These are phyloP conservation scores for Pneumocystis sp. DNA, from an alignment of 1,139 yeast species.

Conservation along the genomic window DNA sequence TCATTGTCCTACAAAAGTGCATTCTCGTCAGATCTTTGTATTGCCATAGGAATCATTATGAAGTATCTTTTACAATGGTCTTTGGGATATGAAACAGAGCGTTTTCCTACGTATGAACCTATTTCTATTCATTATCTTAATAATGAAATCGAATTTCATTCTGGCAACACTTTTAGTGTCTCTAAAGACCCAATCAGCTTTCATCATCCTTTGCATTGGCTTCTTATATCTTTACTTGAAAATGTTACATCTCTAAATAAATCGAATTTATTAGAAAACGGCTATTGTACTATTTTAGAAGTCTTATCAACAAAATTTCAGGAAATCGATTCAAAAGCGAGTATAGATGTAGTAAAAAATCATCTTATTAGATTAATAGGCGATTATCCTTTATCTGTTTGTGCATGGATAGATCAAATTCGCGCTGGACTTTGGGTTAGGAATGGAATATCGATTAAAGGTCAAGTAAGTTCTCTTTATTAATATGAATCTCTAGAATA, in stretches of 20 bases:
- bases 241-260: constrained; percentile 20
- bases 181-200: constrained; percentile 45
- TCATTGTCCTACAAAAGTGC: constrained; percentile 23
- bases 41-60: constrained; percentile 19
- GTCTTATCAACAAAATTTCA: not conserved
- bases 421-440: constrained; percentile 80
- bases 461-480: constrained; percentile 30
- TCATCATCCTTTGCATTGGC: constrained; percentile 68
- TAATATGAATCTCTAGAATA: not conserved
- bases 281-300: not conserved
- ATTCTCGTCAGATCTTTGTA: constrained; percentile 1
- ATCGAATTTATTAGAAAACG: not conserved
- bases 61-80: constrained; percentile 22
- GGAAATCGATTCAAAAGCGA: not conserved
- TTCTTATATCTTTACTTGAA: constrained; percentile 57
- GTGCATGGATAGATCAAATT: constrained; percentile 62
- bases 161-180: constrained; percentile 24
- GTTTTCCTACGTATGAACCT: not conserved
- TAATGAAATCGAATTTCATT: constrained; percentile 14
- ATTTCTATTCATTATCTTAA: constrained; percentile 19
- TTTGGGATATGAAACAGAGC: constrained; percentile 13
- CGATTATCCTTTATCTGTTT: constrained; percentile 51
- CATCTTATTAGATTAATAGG: not conserved
- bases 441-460: constrained; percentile 63
- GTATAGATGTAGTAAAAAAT: not conserved